Base-by-base conservation (phyloP, 148 eudicot genomes). In the Vaccinium myrtillus region DNA sequence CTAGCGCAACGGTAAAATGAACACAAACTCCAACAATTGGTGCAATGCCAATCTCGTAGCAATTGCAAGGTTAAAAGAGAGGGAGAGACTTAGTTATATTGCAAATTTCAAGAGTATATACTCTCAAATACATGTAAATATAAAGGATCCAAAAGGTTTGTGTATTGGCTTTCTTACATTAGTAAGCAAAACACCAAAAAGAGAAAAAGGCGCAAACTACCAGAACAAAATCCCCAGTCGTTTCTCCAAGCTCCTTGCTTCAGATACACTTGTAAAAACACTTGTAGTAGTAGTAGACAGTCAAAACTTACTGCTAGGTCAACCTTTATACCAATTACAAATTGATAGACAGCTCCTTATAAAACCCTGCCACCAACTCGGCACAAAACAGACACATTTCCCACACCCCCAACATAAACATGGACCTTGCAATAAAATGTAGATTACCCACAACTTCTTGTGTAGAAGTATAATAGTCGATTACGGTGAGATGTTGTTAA, bases 401-500 rank as follows among this genome's bases (percentile, higher is more conserved):
- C 21, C 86, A 80, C 14, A 67, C 56, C n/a, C 81, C 67, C 70
- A 46, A 76, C 50, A 59, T 10, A 15, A 30, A 25, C 61, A 21
- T 25, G 10, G 15, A 14, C 16, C 10, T 9, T 39, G 8, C 19
- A 13, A 46, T 8, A 23, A n/a, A 16, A 49, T n/a, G 23, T 23
- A 43, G 11, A 48, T 16, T 46, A 18, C 25, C 27, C 53, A 76
- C 27, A 54, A 19, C 50, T 76, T 48, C 50, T 48, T 48, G 21
- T 30, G 51, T 51, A 79, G 43, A 46, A 39, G 6, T 12, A 65
- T 13, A 36, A 27, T 39, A 3, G 5, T 54, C 58, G 5, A 70
- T 27, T 51, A 51, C 76, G 53, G 63, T 11, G 76, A 86, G 39
- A 88, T 82, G 70, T 84, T 82, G 70, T 84, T 85, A 58, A 92